Conservation (phyloP, 2,329 filamentous ascomycete species). For the Arthrobotrys conoides region DNA sequence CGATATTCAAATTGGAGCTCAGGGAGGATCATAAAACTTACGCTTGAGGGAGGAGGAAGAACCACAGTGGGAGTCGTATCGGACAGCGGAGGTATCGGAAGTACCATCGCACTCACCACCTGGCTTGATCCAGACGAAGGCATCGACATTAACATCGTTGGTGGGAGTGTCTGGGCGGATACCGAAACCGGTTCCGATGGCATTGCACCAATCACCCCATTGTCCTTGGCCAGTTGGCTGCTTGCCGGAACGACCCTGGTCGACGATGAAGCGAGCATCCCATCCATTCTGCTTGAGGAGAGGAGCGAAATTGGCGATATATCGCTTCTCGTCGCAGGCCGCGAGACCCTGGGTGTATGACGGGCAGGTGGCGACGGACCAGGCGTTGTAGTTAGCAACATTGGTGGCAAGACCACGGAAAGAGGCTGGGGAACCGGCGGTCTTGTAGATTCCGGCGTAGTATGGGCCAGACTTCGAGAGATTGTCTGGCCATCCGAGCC, state of each 20-base stretch:
- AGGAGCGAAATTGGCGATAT: slow-evolving; percentile 68
- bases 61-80: slow-evolving; percentile 74
- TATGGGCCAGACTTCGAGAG: slow-evolving; percentile 70
- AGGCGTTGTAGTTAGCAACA: slow-evolving; percentile 73
- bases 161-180: slow-evolving; percentile 64
- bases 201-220: slow-evolving; percentile 70
- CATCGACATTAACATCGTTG: slow-evolving; percentile 64
- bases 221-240: slow-evolving; percentile 71
- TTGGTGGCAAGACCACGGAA: slow-evolving; percentile 74
- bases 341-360: slow-evolving; percentile 68
- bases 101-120: slow-evolving; percentile 69
- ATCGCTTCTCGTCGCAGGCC: slow-evolving; percentile 65
- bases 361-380: slow-evolving; percentile 65
- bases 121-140: slow-evolving; percentile 66
- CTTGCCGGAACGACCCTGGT: slow-evolving; percentile 71
- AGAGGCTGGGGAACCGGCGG: slow-evolving; percentile 70
- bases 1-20: background rate
- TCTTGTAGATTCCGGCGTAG: slow-evolving; percentile 70
- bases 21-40: slow-evolving; percentile 52
- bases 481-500: slow-evolving; percentile 74
- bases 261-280: slow-evolving; percentile 70
- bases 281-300: slow-evolving; percentile 64
- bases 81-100: slow-evolving; percentile 69
- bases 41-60: slow-evolving; percentile 66
- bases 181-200: slow-evolving; percentile 65